phyloP scores from a whole-genome alignment of 495 filamentous ascomycete species.

The Penicillium macrosclerotiorum region DNA sequence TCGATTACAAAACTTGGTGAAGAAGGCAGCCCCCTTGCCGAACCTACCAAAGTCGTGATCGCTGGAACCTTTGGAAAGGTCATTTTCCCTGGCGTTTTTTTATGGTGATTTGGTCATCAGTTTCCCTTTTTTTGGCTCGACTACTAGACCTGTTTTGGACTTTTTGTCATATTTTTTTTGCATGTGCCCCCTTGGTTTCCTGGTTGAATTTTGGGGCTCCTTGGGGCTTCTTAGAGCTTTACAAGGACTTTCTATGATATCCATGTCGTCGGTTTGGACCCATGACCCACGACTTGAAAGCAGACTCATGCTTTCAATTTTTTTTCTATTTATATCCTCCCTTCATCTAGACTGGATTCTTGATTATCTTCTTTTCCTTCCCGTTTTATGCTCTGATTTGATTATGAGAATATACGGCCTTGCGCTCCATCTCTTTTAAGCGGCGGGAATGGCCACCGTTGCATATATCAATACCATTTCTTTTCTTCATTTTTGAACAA shows the following conservation, averaged over 20 bases:
- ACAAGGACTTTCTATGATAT: slow-evolving; percentile 34
- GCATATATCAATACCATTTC: too few relatives aligned
- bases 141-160: slow-evolving; percentile 19
- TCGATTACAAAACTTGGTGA: too few relatives aligned
- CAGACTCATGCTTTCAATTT: slow-evolving; percentile 9
- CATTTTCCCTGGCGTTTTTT: slow-evolving; percentile 13
- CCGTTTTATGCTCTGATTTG: too few relatives aligned
- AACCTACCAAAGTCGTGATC: slow-evolving; percentile 1
- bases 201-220: slow-evolving; percentile 9
- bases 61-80: slow-evolving; percentile 9
- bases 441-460: too few relatives aligned
- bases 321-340: slow-evolving; percentile 1
- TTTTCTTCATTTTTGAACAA: too few relatives aligned
- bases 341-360: slow-evolving; percentile 17
- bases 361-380: neutral
- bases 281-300: slow-evolving; percentile 11
- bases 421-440: too few relatives aligned
- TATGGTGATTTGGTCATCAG: too few relatives aligned
- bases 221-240: slow-evolving; percentile 12
- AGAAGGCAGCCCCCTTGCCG: too few relatives aligned
- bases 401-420: too few relatives aligned
- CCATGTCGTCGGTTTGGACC: slow-evolving; percentile 11
- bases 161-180: slow-evolving; percentile 9
- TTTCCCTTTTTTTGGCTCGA: slow-evolving; percentile 8
- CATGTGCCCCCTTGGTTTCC: slow-evolving; percentile 9